Percentiles rank a stretch among this genome's conserved stretches.
phyloP scores from a whole-genome alignment of 352 stramenopile genomes.

The Phytophthora colocasiae region DNA sequence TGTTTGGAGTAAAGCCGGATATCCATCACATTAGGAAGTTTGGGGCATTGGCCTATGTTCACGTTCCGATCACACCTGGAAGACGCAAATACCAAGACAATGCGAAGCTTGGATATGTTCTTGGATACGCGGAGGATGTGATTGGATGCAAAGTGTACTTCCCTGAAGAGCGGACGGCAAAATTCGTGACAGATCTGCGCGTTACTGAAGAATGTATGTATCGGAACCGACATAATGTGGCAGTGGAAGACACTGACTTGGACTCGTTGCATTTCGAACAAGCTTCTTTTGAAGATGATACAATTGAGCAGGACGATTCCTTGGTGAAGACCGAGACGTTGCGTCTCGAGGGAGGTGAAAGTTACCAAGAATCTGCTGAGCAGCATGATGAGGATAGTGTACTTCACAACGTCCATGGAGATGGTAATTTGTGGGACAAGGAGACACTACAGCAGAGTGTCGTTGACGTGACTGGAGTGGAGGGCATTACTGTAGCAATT shows the following conservation, averaged over 20 bases:
- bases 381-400: too few relatives aligned
- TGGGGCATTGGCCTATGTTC: constrained; percentile 12
- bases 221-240: background rate
- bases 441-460: too few relatives aligned
- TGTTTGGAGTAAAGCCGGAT: constrained; percentile 17
- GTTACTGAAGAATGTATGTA: constrained; percentile 5
- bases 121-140: constrained; percentile 10
- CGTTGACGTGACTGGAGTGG: too few relatives aligned
- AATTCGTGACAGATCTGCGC: constrained; percentile 15
- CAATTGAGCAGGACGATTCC: background rate
- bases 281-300: background rate
- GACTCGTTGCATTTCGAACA: background rate
- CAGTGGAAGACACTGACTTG: background rate
- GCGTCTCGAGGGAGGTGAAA: too few relatives aligned
- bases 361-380: too few relatives aligned
- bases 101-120: constrained; percentile 6
- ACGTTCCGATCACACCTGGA: background rate
- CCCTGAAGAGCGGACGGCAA: background rate
- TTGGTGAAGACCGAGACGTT: background rate
- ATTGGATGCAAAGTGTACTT: constrained; percentile 14
- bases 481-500: too few relatives aligned
- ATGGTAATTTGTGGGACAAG: too few relatives aligned
- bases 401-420: too few relatives aligned
- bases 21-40: constrained; percentile 14
- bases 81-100: constrained; percentile 11